Percentiles rank a stretch among this genome's conserved stretches.
Evolutionary conservation across 73 alveolate genomes (phyloP).

Genomic region (Paraurostyla sp.): DNA sequence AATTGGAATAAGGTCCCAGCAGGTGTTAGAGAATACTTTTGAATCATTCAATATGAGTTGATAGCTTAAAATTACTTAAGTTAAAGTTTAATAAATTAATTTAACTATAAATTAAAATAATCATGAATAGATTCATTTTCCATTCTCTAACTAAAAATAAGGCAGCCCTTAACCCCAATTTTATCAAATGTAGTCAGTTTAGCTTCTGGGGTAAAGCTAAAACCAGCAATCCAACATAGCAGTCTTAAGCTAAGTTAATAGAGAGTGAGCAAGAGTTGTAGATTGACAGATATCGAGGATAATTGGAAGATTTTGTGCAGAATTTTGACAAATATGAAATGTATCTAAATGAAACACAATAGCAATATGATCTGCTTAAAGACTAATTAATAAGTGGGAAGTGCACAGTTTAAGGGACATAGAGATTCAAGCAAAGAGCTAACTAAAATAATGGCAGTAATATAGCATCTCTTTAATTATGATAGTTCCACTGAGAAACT

Average conservation of each 20-base stretch:
- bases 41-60: too few relatives aligned
- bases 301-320: constrained; percentile 20
- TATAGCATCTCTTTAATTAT: neutral
- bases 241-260: constrained; percentile 33
- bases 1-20: too few relatives aligned
- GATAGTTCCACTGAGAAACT: constrained; percentile 62
- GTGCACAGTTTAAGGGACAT: constrained; percentile 79
- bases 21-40: too few relatives aligned
- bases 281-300: constrained; percentile 50
- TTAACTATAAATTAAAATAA: too few relatives aligned
- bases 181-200: too few relatives aligned
- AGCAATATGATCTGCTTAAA: neutral
- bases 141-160: too few relatives aligned
- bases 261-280: constrained; percentile 20
- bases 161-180: too few relatives aligned
- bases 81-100: too few relatives aligned
- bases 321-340: constrained; percentile 38
- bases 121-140: too few relatives aligned
- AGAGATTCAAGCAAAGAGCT: constrained; percentile 54
- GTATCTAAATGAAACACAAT: neutral
- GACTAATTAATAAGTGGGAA: neutral
- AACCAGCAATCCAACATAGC: too few relatives aligned
- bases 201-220: too few relatives aligned
- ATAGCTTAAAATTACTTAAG: too few relatives aligned
- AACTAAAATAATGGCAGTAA: neutral